These are phyloP conservation scores for Apiospora arundinis DNA, from an alignment of 2,329 filamentous ascomycete species.

Conservation along the genomic window DNA sequence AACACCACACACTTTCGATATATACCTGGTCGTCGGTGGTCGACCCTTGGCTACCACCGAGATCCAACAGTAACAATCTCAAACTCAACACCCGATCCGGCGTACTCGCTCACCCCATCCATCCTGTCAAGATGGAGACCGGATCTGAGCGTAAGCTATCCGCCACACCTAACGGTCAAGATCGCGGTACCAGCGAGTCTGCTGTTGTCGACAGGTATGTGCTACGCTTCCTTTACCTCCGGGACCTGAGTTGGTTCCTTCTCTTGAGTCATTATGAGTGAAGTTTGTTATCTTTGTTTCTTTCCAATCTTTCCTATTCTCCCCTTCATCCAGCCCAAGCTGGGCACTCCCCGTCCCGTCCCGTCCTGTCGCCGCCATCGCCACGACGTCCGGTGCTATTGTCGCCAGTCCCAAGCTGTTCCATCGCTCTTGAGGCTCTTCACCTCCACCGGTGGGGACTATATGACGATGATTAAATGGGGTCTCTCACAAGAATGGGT, in stretches of 20 bases:
- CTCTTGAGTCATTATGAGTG: slow-evolving; percentile 5
- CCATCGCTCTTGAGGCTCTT: background rate
- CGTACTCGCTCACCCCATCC: background rate
- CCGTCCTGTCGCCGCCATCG: background rate
- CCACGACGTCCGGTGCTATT: background rate
- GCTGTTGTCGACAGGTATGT: slow-evolving; percentile 13
- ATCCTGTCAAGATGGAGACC: background rate
- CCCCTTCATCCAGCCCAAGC: background rate
- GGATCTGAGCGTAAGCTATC: slow-evolving; percentile 5
- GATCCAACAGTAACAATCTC: background rate
- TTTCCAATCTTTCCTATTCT: background rate
- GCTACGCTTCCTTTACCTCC: background rate
- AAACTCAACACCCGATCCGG: background rate
- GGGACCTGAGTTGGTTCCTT: background rate
- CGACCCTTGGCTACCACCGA: slow-evolving; percentile 1
- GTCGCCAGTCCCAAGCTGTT: background rate
- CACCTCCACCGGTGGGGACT: background rate
- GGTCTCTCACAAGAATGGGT: background rate
- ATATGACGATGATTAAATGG: slow-evolving; percentile 16
- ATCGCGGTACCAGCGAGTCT: slow-evolving; percentile 6
- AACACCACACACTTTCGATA: background rate
- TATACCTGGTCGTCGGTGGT: slow-evolving; percentile 1
- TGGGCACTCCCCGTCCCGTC: background rate
- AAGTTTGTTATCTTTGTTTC: background rate
- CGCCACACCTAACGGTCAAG: background rate